phyloP scores from a whole-genome alignment of 2,329 filamentous ascomycete genomes.

The Xylaria polymorpha region DNA sequence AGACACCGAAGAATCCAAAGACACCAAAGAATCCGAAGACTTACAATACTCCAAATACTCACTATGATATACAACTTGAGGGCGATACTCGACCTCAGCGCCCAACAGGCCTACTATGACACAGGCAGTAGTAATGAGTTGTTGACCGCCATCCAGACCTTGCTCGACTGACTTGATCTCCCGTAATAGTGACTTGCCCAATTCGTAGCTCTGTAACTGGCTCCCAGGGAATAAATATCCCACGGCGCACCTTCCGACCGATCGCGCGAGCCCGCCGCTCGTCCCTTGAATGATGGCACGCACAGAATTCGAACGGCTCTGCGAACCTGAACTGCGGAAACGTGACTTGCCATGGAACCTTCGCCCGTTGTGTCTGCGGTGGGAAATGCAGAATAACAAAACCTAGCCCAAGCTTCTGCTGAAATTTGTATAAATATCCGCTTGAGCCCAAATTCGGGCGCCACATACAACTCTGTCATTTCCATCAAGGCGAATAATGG shows the following conservation, averaged over 20 bases:
- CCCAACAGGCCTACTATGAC: constrained; percentile 4
- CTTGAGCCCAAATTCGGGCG: background rate
- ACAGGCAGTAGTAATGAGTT: constrained; percentile 28
- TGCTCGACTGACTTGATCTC: constrained; percentile 20
- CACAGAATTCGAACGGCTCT: constrained; percentile 6
- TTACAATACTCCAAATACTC: too few relatives aligned
- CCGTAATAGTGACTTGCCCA: constrained; percentile 15
- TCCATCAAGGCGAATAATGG: constrained; percentile 1
- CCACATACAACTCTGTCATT: constrained; percentile 6
- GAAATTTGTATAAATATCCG: constrained; percentile 7
- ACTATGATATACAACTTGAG: too few relatives aligned
- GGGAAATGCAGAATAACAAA: too few relatives aligned
- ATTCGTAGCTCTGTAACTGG: background rate
- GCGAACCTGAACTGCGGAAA: background rate
- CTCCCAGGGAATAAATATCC: too few relatives aligned
- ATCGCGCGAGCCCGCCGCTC: background rate
- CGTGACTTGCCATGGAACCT: background rate
- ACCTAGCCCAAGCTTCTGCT: background rate
- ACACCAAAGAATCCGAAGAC: too few relatives aligned
- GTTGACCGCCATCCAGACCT: constrained; percentile 27
- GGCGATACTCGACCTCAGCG: background rate
- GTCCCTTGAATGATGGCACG: constrained; percentile 1
- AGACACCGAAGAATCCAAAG: too few relatives aligned
- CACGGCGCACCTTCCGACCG: background rate
- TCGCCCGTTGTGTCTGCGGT: too few relatives aligned